Evolutionary conservation across 2,329 filamentous ascomycete species (phyloP).

Genomic region (Aureobasidium sp.): DNA sequence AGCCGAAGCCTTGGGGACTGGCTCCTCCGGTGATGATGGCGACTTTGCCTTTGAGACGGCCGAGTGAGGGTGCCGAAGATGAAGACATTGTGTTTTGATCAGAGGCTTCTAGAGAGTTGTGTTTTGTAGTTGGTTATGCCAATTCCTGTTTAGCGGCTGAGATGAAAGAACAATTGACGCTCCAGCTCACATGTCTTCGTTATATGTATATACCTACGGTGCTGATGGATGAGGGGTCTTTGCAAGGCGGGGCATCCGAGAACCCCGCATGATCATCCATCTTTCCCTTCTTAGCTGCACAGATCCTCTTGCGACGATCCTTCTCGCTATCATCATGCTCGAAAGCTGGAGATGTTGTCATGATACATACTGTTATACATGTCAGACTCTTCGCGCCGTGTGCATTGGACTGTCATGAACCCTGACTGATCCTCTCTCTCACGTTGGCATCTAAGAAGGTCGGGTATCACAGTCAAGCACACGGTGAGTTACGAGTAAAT

Average conservation of each 20-base stretch:
- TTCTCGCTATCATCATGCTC: too few species aligned
- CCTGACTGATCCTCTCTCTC: too few species aligned
- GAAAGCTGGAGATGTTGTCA: too few species aligned
- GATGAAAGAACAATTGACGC: background rate
- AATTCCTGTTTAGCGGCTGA: background rate
- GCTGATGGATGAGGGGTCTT: too few species aligned
- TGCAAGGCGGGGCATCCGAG: background rate
- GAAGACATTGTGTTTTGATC: constrained; percentile 1
- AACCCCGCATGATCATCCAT: background rate
- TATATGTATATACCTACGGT: too few species aligned
- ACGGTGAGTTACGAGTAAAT: background rate
- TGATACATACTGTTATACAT: too few species aligned
- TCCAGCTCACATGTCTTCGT: too few species aligned
- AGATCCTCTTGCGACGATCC: too few species aligned
- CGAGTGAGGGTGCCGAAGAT: constrained; percentile 6
- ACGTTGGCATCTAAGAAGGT: too few species aligned
- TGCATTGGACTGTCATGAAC: too few species aligned
- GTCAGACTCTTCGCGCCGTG: too few species aligned
- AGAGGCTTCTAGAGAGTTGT: background rate
- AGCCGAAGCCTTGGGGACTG: constrained; percentile 52
- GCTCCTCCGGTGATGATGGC: constrained; percentile 55
- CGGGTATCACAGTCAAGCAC: background rate
- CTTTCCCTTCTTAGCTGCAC: background rate
- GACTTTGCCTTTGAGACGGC: constrained; percentile 44
- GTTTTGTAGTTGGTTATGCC: background rate